Evolutionary conservation across 306 rosid species (phyloP).

Genomic region (Castanea mollissima): DNA sequence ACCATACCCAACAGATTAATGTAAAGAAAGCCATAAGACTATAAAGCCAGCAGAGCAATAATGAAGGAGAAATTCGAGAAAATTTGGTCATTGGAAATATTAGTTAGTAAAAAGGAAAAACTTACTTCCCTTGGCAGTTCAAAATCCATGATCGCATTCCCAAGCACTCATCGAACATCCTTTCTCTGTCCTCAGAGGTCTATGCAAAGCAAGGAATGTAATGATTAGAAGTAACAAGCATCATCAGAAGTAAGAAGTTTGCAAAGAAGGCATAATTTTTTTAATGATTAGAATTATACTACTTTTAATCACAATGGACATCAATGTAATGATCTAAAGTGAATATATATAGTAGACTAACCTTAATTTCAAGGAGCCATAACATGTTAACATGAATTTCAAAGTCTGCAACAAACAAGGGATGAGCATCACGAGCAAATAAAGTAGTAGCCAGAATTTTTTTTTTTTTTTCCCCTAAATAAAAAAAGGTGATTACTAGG

Average conservation of each 20-base stretch:
- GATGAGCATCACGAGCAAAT: neutral
- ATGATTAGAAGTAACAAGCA: too few species aligned
- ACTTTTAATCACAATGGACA: neutral
- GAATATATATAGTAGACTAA: neutral
- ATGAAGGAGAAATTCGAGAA: neutral
- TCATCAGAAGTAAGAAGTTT: too few species aligned
- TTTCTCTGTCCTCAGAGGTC: conserved; percentile 78
- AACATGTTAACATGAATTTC: neutral
- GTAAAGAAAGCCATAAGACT: too few species aligned
- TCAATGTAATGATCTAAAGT: neutral
- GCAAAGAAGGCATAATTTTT: too few species aligned
- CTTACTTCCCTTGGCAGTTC: conserved; percentile 78
- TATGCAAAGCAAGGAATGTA: conserved; percentile 7
- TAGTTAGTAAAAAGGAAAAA: conserved; percentile 9
- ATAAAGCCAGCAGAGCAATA: neutral
- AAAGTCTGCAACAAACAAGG: neutral
- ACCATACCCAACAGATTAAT: too few species aligned
- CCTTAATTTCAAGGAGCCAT: neutral
- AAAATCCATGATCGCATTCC: conserved; percentile 86
- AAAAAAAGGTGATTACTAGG: too few species aligned
- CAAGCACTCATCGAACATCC: conserved; percentile 68
- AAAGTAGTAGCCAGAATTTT: neutral
- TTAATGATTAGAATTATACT: too few species aligned
- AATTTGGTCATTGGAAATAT: neutral
- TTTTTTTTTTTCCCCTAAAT: too few species aligned